phyloP scores from a whole-genome alignment of 2,329 filamentous ascomycete species.

The Colletotrichum sp. region DNA sequence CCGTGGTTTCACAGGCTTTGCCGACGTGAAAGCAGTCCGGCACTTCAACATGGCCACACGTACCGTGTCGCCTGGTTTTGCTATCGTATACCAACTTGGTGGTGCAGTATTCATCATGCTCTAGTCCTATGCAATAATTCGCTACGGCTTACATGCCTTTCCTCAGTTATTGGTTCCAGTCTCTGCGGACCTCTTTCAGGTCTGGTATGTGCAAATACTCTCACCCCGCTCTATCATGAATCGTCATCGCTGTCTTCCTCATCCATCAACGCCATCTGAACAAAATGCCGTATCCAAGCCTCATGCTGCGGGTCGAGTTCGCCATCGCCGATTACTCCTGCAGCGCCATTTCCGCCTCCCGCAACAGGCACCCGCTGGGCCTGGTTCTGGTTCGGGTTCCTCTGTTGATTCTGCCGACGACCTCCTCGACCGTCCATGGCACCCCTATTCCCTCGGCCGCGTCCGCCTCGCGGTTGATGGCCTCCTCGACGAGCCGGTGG shows the following conservation, averaged over 20 bases:
- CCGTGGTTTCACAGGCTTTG: background rate
- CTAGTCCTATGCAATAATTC: background rate
- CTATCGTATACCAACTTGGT: background rate
- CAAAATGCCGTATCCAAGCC: slow-evolving; percentile 60
- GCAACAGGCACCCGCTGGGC: slow-evolving; percentile 25
- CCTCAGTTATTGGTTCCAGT: background rate
- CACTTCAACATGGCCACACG: background rate
- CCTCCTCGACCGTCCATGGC: slow-evolving; percentile 31
- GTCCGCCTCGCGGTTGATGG: slow-evolving; percentile 23
- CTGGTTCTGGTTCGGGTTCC: slow-evolving; percentile 27
- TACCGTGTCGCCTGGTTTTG: fast-evolving
- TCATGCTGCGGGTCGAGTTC: slow-evolving; percentile 51
- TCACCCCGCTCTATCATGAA: background rate
- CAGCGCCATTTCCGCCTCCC: background rate
- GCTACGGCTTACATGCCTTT: background rate
- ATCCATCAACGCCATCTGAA: slow-evolving; percentile 58
- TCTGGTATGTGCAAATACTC: background rate
- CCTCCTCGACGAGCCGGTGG: slow-evolving; percentile 26
- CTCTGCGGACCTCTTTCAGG: background rate
- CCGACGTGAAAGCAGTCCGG: background rate
- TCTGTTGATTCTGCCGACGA: slow-evolving; percentile 29
- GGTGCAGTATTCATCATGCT: background rate
- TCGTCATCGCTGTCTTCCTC: slow-evolving; percentile 55
- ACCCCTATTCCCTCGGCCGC: slow-evolving; percentile 31
- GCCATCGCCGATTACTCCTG: slow-evolving; percentile 13